Percentiles rank a stretch among this genome's conserved stretches.
Conservation (phyloP, 352 stramenopile species). For the Phytophthora melonis region DNA sequence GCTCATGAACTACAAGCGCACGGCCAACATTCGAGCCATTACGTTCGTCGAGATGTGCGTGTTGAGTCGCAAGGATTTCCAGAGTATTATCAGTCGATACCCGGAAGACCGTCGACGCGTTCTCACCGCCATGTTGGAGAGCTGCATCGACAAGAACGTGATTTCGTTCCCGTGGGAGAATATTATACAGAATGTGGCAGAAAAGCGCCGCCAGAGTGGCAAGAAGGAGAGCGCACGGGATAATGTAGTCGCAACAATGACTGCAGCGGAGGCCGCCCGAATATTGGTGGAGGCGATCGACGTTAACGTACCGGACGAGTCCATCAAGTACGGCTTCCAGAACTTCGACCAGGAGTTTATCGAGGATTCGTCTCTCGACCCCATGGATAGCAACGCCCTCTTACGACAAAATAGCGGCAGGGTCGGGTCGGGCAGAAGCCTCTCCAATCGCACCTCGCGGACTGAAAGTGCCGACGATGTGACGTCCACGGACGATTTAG, state of each 20-base stretch:
- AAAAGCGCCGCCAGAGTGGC: slow-evolving; percentile 1
- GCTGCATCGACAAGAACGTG: slow-evolving; percentile 15
- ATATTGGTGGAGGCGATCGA: slow-evolving; percentile 4
- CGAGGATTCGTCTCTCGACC: background rate
- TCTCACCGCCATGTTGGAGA: slow-evolving; percentile 10
- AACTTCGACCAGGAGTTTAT: background rate
- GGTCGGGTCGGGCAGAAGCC: background rate
- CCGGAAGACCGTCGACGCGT: slow-evolving; percentile 15
- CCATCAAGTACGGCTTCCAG: slow-evolving; percentile 22
- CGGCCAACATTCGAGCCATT: slow-evolving; percentile 27
- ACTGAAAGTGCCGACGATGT: background rate
- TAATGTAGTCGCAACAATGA: background rate
- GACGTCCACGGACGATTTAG: background rate
- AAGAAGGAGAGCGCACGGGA: background rate
- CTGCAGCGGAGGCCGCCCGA: background rate
- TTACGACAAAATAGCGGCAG: no score
- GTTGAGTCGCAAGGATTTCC: slow-evolving; percentile 6
- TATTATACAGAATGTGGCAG: slow-evolving; percentile 2
- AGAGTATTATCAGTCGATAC: slow-evolving; percentile 15
- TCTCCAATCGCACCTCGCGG: background rate
- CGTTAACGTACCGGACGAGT: slow-evolving; percentile 6
- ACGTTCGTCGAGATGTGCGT: slow-evolving; percentile 36
- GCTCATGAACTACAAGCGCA: slow-evolving; percentile 40
- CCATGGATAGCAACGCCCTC: background rate
- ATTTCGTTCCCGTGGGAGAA: slow-evolving; percentile 12